phyloP scores from a whole-genome alignment of 495 filamentous ascomycete genomes.

The Opeltia flavorubescens region DNA sequence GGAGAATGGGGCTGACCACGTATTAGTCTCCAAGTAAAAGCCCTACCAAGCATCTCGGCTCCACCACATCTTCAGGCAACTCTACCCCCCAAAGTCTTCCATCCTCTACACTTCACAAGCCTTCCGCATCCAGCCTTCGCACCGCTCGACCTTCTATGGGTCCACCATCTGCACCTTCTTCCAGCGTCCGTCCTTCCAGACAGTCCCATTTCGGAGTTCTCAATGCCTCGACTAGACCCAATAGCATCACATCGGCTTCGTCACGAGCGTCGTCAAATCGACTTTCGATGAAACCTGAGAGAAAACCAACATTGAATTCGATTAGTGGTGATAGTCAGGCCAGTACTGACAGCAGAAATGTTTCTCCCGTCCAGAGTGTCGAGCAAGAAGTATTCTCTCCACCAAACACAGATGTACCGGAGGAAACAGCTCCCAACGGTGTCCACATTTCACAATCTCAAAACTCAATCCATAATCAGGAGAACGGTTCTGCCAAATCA shows the following conservation, averaged over 20 bases:
- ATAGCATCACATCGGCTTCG: constrained; percentile 17
- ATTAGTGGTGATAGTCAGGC: constrained; percentile 13
- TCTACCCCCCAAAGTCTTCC: constrained; percentile 47
- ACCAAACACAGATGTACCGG: neutral
- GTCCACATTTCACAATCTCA: constrained; percentile 6
- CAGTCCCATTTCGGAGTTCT: constrained; percentile 26
- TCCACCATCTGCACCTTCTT: constrained; percentile 35
- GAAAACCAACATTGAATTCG: constrained; percentile 8
- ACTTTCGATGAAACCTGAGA: constrained; percentile 23
- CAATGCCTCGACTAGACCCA: constrained; percentile 24
- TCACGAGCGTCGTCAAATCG: constrained; percentile 24
- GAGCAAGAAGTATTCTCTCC: constrained; percentile 7
- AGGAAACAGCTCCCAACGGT: neutral
- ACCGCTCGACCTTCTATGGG: constrained; percentile 53
- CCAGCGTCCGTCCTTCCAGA: constrained; percentile 22
- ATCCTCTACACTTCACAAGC: constrained; percentile 32
- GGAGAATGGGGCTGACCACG: constrained; percentile 2
- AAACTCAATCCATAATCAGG: constrained; percentile 4
- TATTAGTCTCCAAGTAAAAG: constrained; percentile 61
- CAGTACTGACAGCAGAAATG: constrained; percentile 22
- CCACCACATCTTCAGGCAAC: constrained; percentile 38
- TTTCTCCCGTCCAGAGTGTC: constrained; percentile 7
- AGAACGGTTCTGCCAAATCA: constrained; percentile 7
- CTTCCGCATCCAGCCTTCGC: constrained; percentile 37
- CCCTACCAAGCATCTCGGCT: constrained; percentile 59